phyloP scores from a whole-genome alignment of 305 asterid species.

The Fraxinus platypoda region DNA sequence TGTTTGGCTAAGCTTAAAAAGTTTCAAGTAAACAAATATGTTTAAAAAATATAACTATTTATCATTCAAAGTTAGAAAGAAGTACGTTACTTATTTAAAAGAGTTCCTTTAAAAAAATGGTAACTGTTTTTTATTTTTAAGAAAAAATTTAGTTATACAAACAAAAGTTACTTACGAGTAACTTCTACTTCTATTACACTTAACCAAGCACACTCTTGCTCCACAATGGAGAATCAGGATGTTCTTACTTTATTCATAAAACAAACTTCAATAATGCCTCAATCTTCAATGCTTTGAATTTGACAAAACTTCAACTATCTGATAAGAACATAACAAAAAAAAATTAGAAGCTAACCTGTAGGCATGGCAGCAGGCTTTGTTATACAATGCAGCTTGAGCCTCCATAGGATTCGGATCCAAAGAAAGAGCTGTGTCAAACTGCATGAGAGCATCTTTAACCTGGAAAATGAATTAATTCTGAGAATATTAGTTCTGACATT shows the following conservation, averaged over 20 bases:
- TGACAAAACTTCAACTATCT: neutral
- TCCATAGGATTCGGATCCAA: conserved; percentile 70
- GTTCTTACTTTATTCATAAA: neutral
- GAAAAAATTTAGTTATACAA: neutral
- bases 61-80: neutral
- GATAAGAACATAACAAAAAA: neutral
- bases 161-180: neutral
- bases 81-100: neutral
- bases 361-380: conserved; percentile 97
- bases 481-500: neutral
- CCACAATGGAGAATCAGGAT: neutral
- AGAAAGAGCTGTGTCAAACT: conserved; percentile 86
- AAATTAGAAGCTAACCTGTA: conserved; percentile 51
- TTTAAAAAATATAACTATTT: neutral
- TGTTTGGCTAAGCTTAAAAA: neutral
- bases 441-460: conserved; percentile 91
- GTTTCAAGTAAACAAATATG: neutral
- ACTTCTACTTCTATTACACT: neutral
- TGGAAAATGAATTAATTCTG: conserved; percentile 25
- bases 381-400: conserved; percentile 92
- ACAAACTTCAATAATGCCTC: neutral
- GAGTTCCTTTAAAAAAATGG: neutral
- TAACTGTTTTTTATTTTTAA: neutral
- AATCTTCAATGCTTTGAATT: neutral
- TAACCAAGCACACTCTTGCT: neutral